These are phyloP conservation scores for Termitomyces sp. DNA, from an alignment of 768 basidiomycete genomes.

Conservation along the genomic window DNA sequence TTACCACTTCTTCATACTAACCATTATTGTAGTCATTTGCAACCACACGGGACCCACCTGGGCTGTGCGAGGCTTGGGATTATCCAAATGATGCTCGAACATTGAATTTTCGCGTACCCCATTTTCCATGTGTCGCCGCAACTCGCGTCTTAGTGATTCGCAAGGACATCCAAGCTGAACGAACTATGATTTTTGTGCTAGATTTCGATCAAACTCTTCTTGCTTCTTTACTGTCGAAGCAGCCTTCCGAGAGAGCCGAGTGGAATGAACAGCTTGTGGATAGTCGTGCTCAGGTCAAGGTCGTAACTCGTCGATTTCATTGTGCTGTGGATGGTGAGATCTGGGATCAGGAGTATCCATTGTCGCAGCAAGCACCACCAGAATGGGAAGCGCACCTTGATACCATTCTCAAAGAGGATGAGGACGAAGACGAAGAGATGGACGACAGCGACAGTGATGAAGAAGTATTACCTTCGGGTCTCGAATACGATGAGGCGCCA, in stretches of 20 bases:
- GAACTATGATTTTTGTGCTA: slow-evolving; percentile 1
- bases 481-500: slow-evolving; percentile 8
- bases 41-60: slow-evolving; percentile 3
- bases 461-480: slow-evolving; percentile 1
- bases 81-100: slow-evolving; percentile 8
- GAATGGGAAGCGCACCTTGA: slow-evolving; percentile 7
- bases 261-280: neutral
- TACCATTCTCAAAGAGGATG: neutral
- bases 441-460: neutral
- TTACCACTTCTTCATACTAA: slow-evolving; percentile 6
- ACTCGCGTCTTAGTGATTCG: neutral
- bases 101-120: neutral
- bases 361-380: neutral
- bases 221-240: neutral
- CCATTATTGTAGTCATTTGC: slow-evolving; percentile 4
- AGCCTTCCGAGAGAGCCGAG: neutral
- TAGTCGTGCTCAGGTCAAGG: neutral
- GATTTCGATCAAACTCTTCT: slow-evolving; percentile 8
- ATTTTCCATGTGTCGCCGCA: neutral
- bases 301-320: slow-evolving; percentile 2
- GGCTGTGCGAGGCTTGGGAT: slow-evolving; percentile 2
- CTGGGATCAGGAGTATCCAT: slow-evolving; percentile 4
- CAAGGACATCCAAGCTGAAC: neutral
- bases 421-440: neutral
- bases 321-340: neutral